Evolutionary conservation across 2,329 filamentous ascomycete genomes (phyloP).

Genomic region (Bipolaris victoriae): DNA sequence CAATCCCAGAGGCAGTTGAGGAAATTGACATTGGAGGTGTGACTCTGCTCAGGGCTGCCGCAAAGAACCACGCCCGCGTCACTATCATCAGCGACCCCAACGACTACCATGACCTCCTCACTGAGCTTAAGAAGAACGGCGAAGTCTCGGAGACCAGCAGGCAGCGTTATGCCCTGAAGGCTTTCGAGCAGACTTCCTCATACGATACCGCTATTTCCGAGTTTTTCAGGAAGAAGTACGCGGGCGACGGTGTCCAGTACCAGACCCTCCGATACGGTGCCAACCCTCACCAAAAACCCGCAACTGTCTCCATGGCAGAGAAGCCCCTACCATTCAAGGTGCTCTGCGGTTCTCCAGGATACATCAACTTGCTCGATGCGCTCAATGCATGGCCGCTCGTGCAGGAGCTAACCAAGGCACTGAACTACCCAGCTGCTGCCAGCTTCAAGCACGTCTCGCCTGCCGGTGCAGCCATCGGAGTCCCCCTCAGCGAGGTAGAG

Average conservation of each 20-base stretch:
- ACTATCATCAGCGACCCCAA: slow-evolving; percentile 93
- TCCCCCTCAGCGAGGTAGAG: slow-evolving; percentile 84
- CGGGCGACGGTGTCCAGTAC: slow-evolving; percentile 81
- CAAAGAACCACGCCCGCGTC: slow-evolving; percentile 96
- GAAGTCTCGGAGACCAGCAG: slow-evolving; percentile 85
- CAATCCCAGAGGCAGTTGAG: slow-evolving; percentile 94
- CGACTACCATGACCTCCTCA: slow-evolving; percentile 93
- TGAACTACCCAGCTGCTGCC: slow-evolving; percentile 87
- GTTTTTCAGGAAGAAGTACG: slow-evolving; percentile 98
- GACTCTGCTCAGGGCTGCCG: slow-evolving; percentile 91
- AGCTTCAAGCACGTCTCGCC: slow-evolving; percentile 99
- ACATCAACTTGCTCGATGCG: slow-evolving; percentile 96
- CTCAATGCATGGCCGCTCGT: slow-evolving; percentile 97
- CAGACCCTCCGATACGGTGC: slow-evolving; percentile 89
- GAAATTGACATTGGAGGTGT: slow-evolving; percentile 98
- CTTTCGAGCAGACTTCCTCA: slow-evolving; percentile 96
- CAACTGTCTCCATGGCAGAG: slow-evolving; percentile 77
- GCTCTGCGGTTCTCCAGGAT: slow-evolving; percentile 85
- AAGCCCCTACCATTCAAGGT: slow-evolving; percentile 92
- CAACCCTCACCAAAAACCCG: slow-evolving; percentile 98
- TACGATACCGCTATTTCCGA: slow-evolving; percentile 94
- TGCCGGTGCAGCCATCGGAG: slow-evolving; percentile 91
- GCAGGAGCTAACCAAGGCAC: slow-evolving; percentile 89
- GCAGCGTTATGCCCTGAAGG: slow-evolving; percentile 92
- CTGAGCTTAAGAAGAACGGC: slow-evolving; percentile 83